Evolutionary conservation across 805 yeast genomes (phyloP).

Genomic region (Kodamaea leandrae): DNA sequence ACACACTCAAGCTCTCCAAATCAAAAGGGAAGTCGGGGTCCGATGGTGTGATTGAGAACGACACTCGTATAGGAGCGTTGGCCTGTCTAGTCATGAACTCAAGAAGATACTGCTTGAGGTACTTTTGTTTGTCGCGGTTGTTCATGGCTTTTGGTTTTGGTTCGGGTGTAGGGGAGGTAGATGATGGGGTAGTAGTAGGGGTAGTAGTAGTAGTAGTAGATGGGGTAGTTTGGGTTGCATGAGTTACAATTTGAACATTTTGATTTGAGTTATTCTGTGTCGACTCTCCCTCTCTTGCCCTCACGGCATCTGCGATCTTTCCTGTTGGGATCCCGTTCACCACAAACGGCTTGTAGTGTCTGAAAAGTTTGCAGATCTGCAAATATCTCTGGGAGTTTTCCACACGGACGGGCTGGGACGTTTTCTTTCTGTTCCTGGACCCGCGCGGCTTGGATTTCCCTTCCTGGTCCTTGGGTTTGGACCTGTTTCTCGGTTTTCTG

Average conservation of each 20-base stretch:
- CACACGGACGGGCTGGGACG: neutral
- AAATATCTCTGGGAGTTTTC: conserved; percentile 11
- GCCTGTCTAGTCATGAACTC: conserved; percentile 26
- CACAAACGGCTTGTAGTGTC: conserved; percentile 33
- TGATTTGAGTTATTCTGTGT: no score
- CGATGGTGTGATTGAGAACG: conserved; percentile 50
- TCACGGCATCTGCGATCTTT: conserved; percentile 11
- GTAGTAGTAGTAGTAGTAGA: neutral
- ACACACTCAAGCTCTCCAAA: conserved; percentile 49
- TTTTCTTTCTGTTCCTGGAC: conserved; percentile 1
- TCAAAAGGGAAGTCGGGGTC: conserved; percentile 78
- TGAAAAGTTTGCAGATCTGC: conserved; percentile 32
- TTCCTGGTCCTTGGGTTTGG: neutral
- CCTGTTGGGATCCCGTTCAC: conserved; percentile 31
- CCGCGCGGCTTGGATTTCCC: neutral
- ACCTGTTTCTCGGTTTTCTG: conserved; percentile 3
- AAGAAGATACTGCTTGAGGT: conserved; percentile 33
- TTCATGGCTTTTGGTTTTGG: conserved; percentile 7
- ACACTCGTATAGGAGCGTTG: conserved; percentile 32
- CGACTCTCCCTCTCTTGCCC: conserved; percentile 3
- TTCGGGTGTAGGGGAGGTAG: neutral
- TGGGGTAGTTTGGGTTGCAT: neutral
- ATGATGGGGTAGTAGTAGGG: neutral
- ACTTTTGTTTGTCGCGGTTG: conserved; percentile 10
- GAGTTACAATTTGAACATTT: no score